Percentiles rank a stretch among this genome's conserved stretches.
Evolutionary conservation across 2,329 filamentous ascomycete genomes (phyloP).

Genomic region (Polytolypa hystricis): DNA sequence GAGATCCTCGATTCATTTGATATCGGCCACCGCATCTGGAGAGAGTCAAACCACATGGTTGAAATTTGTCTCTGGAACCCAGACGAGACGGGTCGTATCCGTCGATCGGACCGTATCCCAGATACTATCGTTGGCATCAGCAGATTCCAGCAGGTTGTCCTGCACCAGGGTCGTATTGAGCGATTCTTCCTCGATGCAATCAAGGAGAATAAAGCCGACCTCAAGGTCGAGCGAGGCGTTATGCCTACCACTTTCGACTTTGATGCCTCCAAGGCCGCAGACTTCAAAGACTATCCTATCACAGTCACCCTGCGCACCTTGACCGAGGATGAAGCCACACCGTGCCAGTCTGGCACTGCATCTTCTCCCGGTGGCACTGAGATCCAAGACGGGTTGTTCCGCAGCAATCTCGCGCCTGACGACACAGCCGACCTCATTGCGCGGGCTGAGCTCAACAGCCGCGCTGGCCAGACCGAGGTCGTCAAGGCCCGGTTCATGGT

Average conservation of each 20-base stretch:
- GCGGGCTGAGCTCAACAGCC: conserved; percentile 1
- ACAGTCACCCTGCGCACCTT: conserved; percentile 48
- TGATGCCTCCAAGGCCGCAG: conserved; percentile 39
- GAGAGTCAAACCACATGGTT: conserved; percentile 68
- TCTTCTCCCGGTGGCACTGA: conserved; percentile 21
- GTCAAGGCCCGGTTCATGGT: conserved; percentile 42
- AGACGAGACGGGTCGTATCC: not conserved
- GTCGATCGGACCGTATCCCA: not conserved
- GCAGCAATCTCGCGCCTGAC: conserved; percentile 47
- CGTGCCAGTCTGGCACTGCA: conserved; percentile 28
- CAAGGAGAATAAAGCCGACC: conserved; percentile 38
- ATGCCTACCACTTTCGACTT: conserved; percentile 65
- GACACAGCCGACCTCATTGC: conserved; percentile 45
- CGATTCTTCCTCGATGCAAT: conserved; percentile 41
- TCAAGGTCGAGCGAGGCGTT: conserved; percentile 57
- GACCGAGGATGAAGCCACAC: conserved; percentile 47
- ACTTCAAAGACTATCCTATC: conserved; percentile 46
- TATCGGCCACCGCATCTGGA: conserved; percentile 27
- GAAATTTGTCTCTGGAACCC: conserved; percentile 54
- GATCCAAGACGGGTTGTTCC: conserved; percentile 44
- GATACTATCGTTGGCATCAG: conserved; percentile 5
- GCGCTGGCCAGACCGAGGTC: conserved; percentile 34
- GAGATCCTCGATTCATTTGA: conserved; percentile 33
- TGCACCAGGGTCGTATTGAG: conserved; percentile 63
- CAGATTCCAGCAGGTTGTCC: conserved; percentile 39